A percentile compares a stretch with the other conserved stretches of the same genome.
phyloP scores from a whole-genome alignment of 108 stramenopile species.

The Thalassiosira profunda region DNA sequence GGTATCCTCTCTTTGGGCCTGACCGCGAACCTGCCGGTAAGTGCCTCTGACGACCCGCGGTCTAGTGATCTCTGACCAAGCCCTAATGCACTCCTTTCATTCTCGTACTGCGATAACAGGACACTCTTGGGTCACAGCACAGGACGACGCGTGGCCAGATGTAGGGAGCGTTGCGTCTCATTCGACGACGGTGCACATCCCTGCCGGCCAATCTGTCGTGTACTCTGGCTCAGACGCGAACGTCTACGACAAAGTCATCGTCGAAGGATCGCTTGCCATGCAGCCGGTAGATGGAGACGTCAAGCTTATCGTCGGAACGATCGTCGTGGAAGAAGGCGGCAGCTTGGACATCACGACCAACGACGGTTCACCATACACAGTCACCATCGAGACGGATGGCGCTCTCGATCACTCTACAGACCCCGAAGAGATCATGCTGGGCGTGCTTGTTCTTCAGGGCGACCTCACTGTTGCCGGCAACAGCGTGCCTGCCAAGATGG shows the following conservation, averaged over 20 bases:
- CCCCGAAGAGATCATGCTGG: conserved; percentile 11
- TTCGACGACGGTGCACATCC: background rate
- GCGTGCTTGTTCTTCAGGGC: conserved; percentile 7
- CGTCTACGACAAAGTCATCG: conserved; percentile 15
- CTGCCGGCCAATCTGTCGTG: background rate
- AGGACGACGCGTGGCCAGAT: conserved; percentile 4
- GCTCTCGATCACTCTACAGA: background rate
- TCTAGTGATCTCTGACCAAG: no score
- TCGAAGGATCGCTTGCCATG: conserved; percentile 11
- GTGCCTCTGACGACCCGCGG: no score
- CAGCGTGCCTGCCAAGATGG: conserved; percentile 4
- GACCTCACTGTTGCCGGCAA: conserved; percentile 1
- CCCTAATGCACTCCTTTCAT: no score
- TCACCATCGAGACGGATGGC: conserved; percentile 12
- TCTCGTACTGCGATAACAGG: no score
- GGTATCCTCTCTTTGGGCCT: conserved; percentile 10
- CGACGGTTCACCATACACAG: background rate
- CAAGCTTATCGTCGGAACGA: background rate
- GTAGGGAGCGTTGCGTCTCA: background rate
- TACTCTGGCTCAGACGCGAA: background rate
- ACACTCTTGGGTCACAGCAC: conserved; percentile 3
- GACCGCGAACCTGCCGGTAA: background rate
- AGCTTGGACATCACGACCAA: background rate
- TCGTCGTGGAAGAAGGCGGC: background rate
- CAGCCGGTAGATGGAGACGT: background rate